Conservation (phyloP, 1,139 yeast species). For the Pichia sp. region DNA sequence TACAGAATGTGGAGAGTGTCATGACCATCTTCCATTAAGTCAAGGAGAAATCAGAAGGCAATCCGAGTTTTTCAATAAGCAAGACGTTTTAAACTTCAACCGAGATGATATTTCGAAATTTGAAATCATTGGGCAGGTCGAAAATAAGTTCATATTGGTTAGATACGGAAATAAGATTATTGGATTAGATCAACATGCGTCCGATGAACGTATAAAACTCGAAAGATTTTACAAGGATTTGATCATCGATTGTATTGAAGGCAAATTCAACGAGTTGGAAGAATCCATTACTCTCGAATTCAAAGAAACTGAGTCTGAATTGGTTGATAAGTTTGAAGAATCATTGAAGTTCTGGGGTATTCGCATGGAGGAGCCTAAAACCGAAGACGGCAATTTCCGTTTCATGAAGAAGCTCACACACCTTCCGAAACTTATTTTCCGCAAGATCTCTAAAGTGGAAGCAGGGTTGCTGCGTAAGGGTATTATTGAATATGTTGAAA, state of each 20-base stretch:
- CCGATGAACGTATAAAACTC: constrained; percentile 60
- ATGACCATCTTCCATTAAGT: constrained; percentile 1
- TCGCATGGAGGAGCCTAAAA: constrained; percentile 17
- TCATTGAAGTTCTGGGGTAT: constrained; percentile 45
- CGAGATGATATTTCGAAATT: constrained; percentile 18
- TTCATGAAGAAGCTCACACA: constrained; percentile 28
- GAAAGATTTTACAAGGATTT: constrained; percentile 40
- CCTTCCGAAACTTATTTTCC: constrained; percentile 36
- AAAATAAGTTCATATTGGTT: constrained; percentile 50
- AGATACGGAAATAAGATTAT: constrained; percentile 29
- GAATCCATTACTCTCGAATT: neutral
- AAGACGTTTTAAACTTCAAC: constrained; percentile 10
- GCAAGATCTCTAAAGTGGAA: constrained; percentile 25
- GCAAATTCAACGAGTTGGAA: neutral
- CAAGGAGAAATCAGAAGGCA: constrained; percentile 4
- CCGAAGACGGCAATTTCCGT: neutral
- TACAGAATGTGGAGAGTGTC: neutral
- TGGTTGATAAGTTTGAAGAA: constrained; percentile 29
- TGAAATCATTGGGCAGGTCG: constrained; percentile 46
- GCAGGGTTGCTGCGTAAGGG: constrained; percentile 30
- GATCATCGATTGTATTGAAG: constrained; percentile 17
- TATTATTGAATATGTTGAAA: constrained; percentile 33
- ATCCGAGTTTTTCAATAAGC: constrained; percentile 4
- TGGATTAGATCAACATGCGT: constrained; percentile 71
- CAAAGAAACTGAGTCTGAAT: neutral